Conservation (phyloP, 495 filamentous ascomycete species). For the Elaphomyces granulatus region DNA sequence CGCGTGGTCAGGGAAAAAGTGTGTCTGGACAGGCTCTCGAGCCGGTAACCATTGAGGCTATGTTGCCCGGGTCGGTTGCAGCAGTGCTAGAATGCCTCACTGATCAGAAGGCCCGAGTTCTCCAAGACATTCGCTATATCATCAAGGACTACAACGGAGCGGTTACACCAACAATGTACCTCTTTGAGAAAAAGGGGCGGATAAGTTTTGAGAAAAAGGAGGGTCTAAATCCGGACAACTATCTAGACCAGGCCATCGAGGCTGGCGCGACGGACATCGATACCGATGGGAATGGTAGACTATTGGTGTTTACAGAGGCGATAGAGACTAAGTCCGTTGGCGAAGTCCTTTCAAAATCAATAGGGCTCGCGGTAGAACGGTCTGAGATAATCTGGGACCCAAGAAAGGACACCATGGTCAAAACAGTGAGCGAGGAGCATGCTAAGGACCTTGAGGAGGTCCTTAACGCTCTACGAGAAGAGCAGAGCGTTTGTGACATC, state of each 20-base stretch:
- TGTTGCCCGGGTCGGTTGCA: conserved; percentile 63
- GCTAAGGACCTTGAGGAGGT: conserved; percentile 40
- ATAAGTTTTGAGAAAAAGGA: conserved; percentile 53
- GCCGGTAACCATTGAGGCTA: conserved; percentile 61
- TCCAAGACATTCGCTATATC: conserved; percentile 53
- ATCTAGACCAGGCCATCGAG: conserved; percentile 75
- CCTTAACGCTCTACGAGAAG: conserved; percentile 33
- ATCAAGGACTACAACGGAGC: conserved; percentile 57
- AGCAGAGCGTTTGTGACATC: conserved; percentile 51
- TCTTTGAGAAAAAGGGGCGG: conserved; percentile 68
- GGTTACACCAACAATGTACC: conserved; percentile 57
- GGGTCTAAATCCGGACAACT: conserved; percentile 48
- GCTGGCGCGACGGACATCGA: conserved; percentile 72
- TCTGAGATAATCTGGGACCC: conserved; percentile 77
- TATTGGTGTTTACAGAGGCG: conserved; percentile 65
- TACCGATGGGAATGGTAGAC: conserved; percentile 49
- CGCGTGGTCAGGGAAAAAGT: conserved; percentile 73
- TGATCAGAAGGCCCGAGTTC: conserved; percentile 56
- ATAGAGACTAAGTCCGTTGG: conserved; percentile 49
- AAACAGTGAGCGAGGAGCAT: conserved; percentile 33
- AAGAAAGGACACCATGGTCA: conserved; percentile 61
- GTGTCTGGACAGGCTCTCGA: conserved; percentile 58
- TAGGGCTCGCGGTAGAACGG: conserved; percentile 48
- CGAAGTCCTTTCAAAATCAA: conserved; percentile 40
- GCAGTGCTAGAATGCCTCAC: conserved; percentile 74